Evolutionary conservation across 345 rosid genomes (phyloP), one percentile per base, ranked within the genome.

Genomic region (Combretum micranthum): DNA sequence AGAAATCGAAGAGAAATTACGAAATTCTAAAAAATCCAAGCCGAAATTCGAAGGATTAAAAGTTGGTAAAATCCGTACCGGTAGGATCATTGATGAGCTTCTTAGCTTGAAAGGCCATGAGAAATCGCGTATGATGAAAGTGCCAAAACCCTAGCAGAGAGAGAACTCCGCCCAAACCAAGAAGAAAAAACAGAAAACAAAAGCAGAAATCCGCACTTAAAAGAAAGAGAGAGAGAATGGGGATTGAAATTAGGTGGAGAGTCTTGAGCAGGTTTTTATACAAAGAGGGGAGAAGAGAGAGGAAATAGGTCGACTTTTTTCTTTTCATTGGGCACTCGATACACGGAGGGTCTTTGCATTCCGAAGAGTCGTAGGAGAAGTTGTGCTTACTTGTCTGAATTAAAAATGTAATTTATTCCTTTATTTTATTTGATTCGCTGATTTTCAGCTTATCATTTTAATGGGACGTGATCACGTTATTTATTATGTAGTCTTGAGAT

Each of bases 11-110:
- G 15, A 21, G 10, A 45, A 44, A 42, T 26, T 17, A 25, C 10
- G 16, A 10, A 55, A 56, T 19, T 21, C 45, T 44, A 8, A 11
- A 2, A 7, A 48, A 26, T 55, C 19, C n/a, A 22, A 11, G 26
- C 39, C 7, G 39, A 8, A 50, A 44, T 12, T 46, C 53, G 49
- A 4, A 25, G n/a, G 61, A 49, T 56, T 51, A 58, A 20, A 49
- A 32, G 44, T 43, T 1, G 15, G 20, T 2, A 25, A 4, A 20
- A 45, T 39, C 32, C 20, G 53, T 70, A 88, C 98, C 92, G 48
- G 65, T 71, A 60, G 98, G 97, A 63, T 84, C 59, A 75, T 86
- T 83, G 85, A 92, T 83, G 79, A 92, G 88, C 71, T 88, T 92
- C 84, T 92, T 92, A 37, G 80, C 95, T 60, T 72, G 82, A 55